phyloP scores from a whole-genome alignment of 768 basidiomycete species.

The Hortiboletus campestris region DNA sequence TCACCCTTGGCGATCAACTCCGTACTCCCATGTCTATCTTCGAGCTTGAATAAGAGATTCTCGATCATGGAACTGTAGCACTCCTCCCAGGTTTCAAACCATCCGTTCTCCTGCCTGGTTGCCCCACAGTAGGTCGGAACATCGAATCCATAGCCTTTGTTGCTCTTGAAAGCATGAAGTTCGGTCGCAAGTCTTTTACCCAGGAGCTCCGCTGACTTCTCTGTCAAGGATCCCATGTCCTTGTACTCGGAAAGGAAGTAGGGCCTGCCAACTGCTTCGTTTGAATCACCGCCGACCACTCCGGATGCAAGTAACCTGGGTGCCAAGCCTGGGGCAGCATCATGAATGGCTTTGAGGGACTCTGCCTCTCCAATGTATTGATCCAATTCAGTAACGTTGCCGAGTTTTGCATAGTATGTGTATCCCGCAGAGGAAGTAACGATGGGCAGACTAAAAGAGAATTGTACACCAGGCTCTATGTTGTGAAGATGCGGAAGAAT shows the following conservation, averaged over 20 bases:
- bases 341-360: constrained; percentile 60
- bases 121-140: constrained; percentile 77
- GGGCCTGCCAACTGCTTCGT: constrained; percentile 40
- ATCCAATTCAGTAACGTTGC: constrained; percentile 49
- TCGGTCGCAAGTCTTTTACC: constrained; percentile 65
- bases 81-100: constrained; percentile 68
- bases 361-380: constrained; percentile 70
- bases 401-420: constrained; percentile 63
- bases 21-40: constrained; percentile 38
- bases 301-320: constrained; percentile 57
- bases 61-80: constrained; percentile 64
- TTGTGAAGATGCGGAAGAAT: constrained; percentile 45
- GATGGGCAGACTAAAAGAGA: constrained; percentile 44
- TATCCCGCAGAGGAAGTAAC: constrained; percentile 56
- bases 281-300: constrained; percentile 24
- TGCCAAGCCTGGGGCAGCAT: constrained; percentile 66
- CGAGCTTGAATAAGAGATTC: constrained; percentile 51
- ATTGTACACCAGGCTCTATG: constrained; percentile 51
- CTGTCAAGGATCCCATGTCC: constrained; percentile 48
- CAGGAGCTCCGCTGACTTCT: constrained; percentile 45
- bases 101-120: constrained; percentile 69
- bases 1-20: constrained; percentile 53
- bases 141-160: constrained; percentile 63
- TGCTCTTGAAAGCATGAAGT: constrained; percentile 55
- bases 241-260: constrained; percentile 79